Percentiles rank a stretch among this genome's conserved stretches.
Evolutionary conservation across 2,329 filamentous ascomycete genomes (phyloP).

Genomic region (Dendrostoma leiphaemia): DNA sequence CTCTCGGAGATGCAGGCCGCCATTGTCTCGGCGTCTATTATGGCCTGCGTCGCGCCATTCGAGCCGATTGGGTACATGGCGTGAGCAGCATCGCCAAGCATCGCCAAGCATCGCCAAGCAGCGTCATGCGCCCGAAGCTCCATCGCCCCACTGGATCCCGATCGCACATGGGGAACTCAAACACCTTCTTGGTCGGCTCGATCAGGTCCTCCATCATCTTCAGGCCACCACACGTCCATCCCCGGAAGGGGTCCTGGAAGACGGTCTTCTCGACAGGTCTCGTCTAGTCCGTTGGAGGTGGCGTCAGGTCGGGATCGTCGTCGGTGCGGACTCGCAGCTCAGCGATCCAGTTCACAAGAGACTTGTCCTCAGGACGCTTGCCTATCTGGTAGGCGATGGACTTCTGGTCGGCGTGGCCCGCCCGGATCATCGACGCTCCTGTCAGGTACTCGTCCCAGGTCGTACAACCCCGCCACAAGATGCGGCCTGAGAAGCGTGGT

Average conservation of each 20-base stretch:
- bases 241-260: constrained; percentile 37
- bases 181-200: constrained; percentile 38
- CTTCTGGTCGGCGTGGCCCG: constrained; percentile 44
- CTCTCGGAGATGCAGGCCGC: constrained; percentile 29
- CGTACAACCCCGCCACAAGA: constrained; percentile 43
- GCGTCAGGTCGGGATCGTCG: constrained; percentile 40
- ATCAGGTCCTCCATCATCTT: constrained; percentile 39
- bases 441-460: constrained; percentile 39
- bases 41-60: constrained; percentile 43
- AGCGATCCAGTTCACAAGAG: constrained; percentile 45
- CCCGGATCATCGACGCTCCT: constrained; percentile 42
- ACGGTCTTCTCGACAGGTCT: constrained; percentile 37
- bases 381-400: constrained; percentile 47
- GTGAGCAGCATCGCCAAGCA: constrained; percentile 39
- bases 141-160: constrained; percentile 36
- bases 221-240: constrained; percentile 40
- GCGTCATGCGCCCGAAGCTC: constrained; percentile 34
- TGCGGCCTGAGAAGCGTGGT: constrained; percentile 42
- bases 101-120: constrained; percentile 36
- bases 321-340: constrained; percentile 40
- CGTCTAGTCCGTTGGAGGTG: constrained; percentile 42
- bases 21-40: constrained; percentile 41
- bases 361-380: constrained; percentile 34
- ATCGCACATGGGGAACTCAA: constrained; percentile 46
- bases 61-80: constrained; percentile 42